Conservation (phyloP, 2,329 filamentous ascomycete species). For the Oidium heveae region DNA sequence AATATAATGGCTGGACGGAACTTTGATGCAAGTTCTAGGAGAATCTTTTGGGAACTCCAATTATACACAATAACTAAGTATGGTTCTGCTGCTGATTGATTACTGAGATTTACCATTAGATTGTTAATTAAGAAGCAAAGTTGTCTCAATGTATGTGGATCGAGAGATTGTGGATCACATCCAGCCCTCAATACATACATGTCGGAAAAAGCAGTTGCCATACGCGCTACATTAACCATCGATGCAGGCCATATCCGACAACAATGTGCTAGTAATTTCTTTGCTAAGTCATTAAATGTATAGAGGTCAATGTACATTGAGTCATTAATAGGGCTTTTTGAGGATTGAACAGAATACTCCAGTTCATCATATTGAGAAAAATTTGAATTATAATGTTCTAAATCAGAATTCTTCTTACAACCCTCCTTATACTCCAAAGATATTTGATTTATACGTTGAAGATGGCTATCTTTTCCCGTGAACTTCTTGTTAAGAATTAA, state of each 20-base stretch:
- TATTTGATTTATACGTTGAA: no score
- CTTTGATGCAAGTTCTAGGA: constrained; percentile 25
- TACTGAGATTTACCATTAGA: constrained; percentile 16
- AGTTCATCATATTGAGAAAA: no score
- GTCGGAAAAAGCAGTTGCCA: constrained; percentile 6
- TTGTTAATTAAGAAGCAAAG: constrained; percentile 18
- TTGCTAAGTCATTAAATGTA: constrained; percentile 6
- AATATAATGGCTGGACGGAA: constrained; percentile 25
- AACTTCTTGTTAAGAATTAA: background rate
- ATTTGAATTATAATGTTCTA: no score
- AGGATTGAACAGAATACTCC: no score
- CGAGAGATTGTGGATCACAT: constrained; percentile 1
- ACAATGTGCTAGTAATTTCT: constrained; percentile 9
- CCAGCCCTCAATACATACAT: background rate
- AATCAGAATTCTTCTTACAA: no score
- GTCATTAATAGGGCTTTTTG: no score
- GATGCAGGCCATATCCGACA: constrained; percentile 11
- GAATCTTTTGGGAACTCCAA: constrained; percentile 30
- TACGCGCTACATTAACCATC: constrained; percentile 8
- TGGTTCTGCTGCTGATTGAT: constrained; percentile 14
- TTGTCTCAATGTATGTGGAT: constrained; percentile 2
- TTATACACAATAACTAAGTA: constrained; percentile 20
- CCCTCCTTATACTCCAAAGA: no score
- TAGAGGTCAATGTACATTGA: constrained; percentile 2
- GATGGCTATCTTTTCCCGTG: background rate